phyloP scores from a whole-genome alignment of 176 grass and related monocot species.

The Calamus simplicifolius region DNA sequence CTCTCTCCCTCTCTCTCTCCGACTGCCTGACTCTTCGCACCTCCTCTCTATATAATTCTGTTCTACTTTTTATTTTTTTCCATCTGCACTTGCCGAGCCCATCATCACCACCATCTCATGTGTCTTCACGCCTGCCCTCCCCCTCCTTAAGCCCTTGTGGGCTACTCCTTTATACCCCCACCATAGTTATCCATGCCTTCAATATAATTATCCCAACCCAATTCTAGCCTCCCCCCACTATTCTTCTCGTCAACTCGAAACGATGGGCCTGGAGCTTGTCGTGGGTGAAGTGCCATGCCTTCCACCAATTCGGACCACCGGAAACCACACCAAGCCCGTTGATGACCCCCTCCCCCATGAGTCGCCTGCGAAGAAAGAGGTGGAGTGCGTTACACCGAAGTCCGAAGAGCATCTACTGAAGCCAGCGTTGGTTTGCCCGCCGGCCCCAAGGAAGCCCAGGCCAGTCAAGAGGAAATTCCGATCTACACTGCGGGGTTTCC shows the following conservation, averaged over 20 bases:
- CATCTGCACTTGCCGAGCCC: slow-evolving; percentile 20
- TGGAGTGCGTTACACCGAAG: slow-evolving; percentile 51
- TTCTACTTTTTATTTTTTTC: slow-evolving; percentile 33
- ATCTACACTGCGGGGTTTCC: slow-evolving; percentile 28
- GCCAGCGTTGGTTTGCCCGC: slow-evolving; percentile 38
- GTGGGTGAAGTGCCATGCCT: slow-evolving; percentile 40
- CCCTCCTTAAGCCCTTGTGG: not conserved
- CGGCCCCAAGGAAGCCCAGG: slow-evolving; percentile 48
- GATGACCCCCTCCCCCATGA: not conserved
- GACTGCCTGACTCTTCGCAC: slow-evolving; percentile 49
- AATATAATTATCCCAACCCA: no score
- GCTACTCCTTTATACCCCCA: not conserved
- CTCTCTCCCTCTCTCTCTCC: not conserved
- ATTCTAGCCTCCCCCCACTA: not conserved
- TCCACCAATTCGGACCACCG: slow-evolving; percentile 25
- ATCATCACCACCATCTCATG: slow-evolving; percentile 63
- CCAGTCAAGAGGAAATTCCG: slow-evolving; percentile 31
- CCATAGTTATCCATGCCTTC: slow-evolving; percentile 1
- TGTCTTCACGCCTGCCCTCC: slow-evolving; percentile 19
- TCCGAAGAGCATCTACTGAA: slow-evolving; percentile 18
- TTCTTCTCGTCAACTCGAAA: slow-evolving; percentile 1
- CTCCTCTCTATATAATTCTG: slow-evolving; percentile 67
- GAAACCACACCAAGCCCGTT: not conserved
- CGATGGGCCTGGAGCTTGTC: slow-evolving; percentile 52
- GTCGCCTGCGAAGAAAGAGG: not conserved